Evolutionary conservation across 2,329 filamentous ascomycete genomes (phyloP).

Genomic region (Phialemoniopsis sp.): DNA sequence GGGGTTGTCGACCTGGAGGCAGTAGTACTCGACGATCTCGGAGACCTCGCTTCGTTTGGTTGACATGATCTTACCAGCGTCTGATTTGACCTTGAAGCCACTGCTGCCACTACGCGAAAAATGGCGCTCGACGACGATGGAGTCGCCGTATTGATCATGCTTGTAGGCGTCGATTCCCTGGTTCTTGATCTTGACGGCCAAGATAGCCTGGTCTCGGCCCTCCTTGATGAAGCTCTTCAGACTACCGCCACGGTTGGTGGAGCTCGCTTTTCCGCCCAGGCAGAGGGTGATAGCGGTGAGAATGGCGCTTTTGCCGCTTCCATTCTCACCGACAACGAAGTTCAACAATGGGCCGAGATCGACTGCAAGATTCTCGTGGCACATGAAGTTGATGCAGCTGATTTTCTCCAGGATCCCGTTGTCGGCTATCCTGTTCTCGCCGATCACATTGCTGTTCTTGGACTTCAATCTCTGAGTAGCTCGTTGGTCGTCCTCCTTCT

Average conservation of each 20-base stretch:
- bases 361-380: conserved; percentile 76
- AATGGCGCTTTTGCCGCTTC: conserved; percentile 95
- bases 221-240: conserved; percentile 88
- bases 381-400: conserved; percentile 94
- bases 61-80: conserved; percentile 66
- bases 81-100: conserved; percentile 83
- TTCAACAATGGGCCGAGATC: conserved; percentile 93
- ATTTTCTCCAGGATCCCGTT: conserved; percentile 86
- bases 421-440: conserved; percentile 72
- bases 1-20: conserved; percentile 92
- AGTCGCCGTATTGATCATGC: conserved; percentile 74
- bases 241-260: conserved; percentile 87
- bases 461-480: conserved; percentile 59
- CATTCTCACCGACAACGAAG: conserved; percentile 96
- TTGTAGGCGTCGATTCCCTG: conserved; percentile 80
- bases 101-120: conserved; percentile 73
- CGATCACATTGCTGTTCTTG: conserved; percentile 38
- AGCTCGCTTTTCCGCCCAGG: conserved; percentile 88
- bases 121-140: conserved; percentile 86
- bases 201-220: conserved; percentile 69
- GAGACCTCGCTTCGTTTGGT: conserved; percentile 84
- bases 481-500: conserved; percentile 55
- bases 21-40: conserved; percentile 89
- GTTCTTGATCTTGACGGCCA: conserved; percentile 89
- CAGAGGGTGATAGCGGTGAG: conserved; percentile 90